Conservation (phyloP, 805 yeast genomes). For the Huiozyma sinensis region DNA sequence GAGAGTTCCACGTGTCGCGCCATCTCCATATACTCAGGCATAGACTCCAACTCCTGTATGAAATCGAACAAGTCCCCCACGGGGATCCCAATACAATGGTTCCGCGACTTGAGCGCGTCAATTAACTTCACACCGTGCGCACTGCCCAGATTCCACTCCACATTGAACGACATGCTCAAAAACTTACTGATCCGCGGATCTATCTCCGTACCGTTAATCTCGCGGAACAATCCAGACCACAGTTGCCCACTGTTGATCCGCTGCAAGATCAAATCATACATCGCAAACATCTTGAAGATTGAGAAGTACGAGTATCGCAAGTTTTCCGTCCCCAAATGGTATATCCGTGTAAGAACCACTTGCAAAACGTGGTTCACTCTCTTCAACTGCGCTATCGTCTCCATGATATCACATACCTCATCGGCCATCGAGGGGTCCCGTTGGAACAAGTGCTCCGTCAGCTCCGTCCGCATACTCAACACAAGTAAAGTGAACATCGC, state of each 20-base stretch:
- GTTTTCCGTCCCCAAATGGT: constrained; percentile 15
- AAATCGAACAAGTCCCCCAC: constrained; percentile 4
- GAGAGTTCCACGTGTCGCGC: neutral
- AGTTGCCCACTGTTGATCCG: constrained; percentile 18
- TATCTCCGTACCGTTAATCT: constrained; percentile 7
- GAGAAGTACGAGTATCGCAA: constrained; percentile 24
- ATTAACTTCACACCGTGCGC: constrained; percentile 7
- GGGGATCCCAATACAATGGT: constrained; percentile 7
- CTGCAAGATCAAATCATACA: constrained; percentile 20
- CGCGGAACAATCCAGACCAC: constrained; percentile 9
- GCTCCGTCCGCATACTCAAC: constrained; percentile 14
- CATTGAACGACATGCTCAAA: constrained; percentile 16
- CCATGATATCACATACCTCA: neutral
- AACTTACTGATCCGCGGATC: constrained; percentile 15
- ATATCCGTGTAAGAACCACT: constrained; percentile 12
- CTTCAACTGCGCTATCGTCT: constrained; percentile 10
- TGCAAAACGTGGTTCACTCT: constrained; percentile 14
- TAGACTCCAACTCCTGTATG: neutral
- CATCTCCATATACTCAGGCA: neutral
- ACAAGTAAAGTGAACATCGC: constrained; percentile 16
- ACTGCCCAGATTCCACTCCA: constrained; percentile 7
- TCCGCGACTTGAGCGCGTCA: constrained; percentile 11
- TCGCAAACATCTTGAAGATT: constrained; percentile 22
- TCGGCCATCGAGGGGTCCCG: neutral
- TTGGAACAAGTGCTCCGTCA: neutral